Evolutionary conservation across 306 rosid genomes (phyloP).

Genomic region (Ammopiptanthus mongolicus): DNA sequence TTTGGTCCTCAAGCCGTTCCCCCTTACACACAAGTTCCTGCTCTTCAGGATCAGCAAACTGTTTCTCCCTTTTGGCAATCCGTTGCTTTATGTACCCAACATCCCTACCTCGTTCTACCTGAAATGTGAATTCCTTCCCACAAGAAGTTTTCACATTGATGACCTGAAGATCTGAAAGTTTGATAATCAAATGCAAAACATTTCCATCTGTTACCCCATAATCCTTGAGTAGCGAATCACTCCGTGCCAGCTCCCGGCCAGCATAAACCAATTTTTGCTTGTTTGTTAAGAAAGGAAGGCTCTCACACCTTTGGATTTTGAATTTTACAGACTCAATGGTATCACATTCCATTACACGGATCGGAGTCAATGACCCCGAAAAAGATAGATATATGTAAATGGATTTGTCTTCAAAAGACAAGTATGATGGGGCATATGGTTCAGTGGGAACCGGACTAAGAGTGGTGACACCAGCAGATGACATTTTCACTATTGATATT

Average conservation of each 20-base stretch:
- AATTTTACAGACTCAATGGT: constrained; percentile 77
- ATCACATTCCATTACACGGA: constrained; percentile 68
- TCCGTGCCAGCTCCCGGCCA: constrained; percentile 73
- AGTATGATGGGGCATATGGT: constrained; percentile 33
- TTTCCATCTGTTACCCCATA: constrained; percentile 75
- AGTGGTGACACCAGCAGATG: constrained; percentile 61
- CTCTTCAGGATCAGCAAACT: constrained; percentile 61
- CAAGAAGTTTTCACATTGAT: constrained; percentile 59
- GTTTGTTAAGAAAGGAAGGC: constrained; percentile 61
- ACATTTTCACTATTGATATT: constrained; percentile 40
- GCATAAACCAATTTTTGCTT: constrained; percentile 81
- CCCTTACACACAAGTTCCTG: constrained; percentile 78
- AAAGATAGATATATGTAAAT: constrained; percentile 58
- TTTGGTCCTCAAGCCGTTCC: constrained; percentile 67
- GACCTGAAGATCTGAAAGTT: constrained; percentile 71
- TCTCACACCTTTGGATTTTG: constrained; percentile 65
- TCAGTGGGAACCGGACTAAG: constrained; percentile 53
- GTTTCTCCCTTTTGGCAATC: constrained; percentile 55
- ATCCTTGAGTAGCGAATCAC: constrained; percentile 60
- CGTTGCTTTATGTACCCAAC: constrained; percentile 55
- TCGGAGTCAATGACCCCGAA: constrained; percentile 59
- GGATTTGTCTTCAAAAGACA: constrained; percentile 40
- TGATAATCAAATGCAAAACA: constrained; percentile 75
- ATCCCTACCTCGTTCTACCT: constrained; percentile 67
- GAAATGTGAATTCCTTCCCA: constrained; percentile 67